Evolutionary conservation across 192 early-diverging fungal species (phyloP).

Genomic region (Thamnidium elegans): DNA sequence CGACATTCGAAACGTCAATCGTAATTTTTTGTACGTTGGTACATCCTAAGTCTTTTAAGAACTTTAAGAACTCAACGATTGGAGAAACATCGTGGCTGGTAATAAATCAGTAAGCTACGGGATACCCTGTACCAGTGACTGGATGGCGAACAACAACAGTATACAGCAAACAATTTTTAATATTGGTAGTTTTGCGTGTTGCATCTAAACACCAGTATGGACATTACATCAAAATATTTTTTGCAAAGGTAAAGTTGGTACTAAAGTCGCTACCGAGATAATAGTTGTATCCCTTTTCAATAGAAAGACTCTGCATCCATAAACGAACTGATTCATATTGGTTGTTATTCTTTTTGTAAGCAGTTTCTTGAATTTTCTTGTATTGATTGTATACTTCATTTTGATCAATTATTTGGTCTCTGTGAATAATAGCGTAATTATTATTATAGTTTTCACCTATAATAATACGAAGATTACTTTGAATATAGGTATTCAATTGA

Average conservation of each 20-base stretch:
- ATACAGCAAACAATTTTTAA: slow-evolving; percentile 1
- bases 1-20: neutral
- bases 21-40: slow-evolving; percentile 5
- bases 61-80: neutral
- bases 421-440: neutral
- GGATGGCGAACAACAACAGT: slow-evolving; percentile 2
- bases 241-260: too few species aligned
- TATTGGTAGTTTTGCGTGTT: neutral
- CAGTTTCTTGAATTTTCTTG: too few species aligned
- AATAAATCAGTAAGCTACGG: neutral
- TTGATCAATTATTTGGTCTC: too few species aligned
- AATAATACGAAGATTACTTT: neutral
- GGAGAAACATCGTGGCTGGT: neutral
- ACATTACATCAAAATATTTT: too few species aligned
- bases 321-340: too few species aligned
- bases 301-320: too few species aligned
- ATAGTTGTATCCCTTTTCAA: too few species aligned
- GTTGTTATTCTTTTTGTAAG: too few species aligned
- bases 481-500: neutral
- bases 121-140: neutral
- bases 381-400: slow-evolving; percentile 1
- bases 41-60: neutral
- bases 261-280: too few species aligned
- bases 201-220: slow-evolving; percentile 6
- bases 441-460: neutral